Evolutionary conservation across 306 rosid genomes (phyloP), one percentile per base, ranked within the genome.

Genomic region (Hippophae tibetana): DNA sequence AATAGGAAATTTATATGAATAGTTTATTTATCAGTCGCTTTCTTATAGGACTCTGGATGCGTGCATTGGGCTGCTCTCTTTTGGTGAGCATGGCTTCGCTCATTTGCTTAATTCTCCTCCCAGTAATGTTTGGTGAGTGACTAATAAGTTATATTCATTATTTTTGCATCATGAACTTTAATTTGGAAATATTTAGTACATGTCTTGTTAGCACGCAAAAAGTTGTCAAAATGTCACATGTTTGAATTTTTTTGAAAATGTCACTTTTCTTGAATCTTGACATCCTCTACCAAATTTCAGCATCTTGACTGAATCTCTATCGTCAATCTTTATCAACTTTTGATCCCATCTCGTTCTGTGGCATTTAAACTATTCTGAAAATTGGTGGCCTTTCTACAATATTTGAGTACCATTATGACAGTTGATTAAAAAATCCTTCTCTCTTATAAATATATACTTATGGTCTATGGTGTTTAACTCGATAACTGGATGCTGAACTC

Each of bases 51-150:
- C 98, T 90, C 49, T 90, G 96, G 98, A 26, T 83, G 61, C 79
- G 69, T 73, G 94, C 98, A 5, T 27, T 90, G 84, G 96, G 96
- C 42, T 90, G 98, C 83, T 90, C 98, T 5, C 72, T 90, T 78
- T 83, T 90, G 71, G 96, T 90, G 69, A 90, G 98, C 85, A 83
- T 85, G 95, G 98, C 96, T 76, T 87, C 98, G 57, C 92, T 90
- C 60, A 71, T 79, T 56, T 90, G 98, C 85, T 73, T 90, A 66
- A 78, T 83, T 79, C 61, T 67, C 71, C 71, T 92, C 82, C 98
- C 98, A 47, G 74, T 92, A 48, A 83, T 92, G 60, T 87, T 83
- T 54, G 89, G 98, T 92, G 58, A 79, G 93, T 68, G 62, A 46
- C 62, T 57, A 54, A 8, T 7, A 48, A 69, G 42, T 51, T 45